These are phyloP conservation scores for Blastobotrys chiropterorum DNA, from an alignment of 805 yeast genomes.

Conservation along the genomic window DNA sequence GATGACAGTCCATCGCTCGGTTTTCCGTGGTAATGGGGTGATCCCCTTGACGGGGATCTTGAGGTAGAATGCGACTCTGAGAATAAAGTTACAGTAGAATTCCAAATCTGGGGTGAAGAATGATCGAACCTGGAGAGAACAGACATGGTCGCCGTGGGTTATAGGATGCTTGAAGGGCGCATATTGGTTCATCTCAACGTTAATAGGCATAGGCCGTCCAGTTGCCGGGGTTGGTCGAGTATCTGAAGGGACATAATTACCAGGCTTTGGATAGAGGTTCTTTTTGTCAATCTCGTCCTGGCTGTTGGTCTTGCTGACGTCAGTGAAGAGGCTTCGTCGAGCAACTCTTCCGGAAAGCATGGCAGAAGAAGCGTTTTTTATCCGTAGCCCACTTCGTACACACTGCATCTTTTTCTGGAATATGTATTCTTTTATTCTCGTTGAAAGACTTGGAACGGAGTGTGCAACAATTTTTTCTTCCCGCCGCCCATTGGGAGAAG, in stretches of 20 bases:
- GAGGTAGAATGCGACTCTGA: slow-evolving; percentile 83
- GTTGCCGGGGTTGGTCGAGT: slow-evolving; percentile 23
- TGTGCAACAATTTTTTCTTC: not conserved
- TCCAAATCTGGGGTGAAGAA: slow-evolving; percentile 68
- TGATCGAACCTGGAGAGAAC: slow-evolving; percentile 60
- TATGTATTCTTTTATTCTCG: too few species aligned
- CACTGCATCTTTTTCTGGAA: not conserved
- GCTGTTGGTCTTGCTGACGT: not conserved
- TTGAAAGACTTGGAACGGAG: too few species aligned
- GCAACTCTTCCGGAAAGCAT: not conserved
- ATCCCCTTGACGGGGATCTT: slow-evolving; percentile 83
- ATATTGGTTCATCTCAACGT: slow-evolving; percentile 72
- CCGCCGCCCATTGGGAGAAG: too few species aligned
- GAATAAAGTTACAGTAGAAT: slow-evolving; percentile 75
- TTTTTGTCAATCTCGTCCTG: slow-evolving; percentile 7
- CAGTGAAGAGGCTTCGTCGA: not conserved
- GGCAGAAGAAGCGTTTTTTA: not conserved
- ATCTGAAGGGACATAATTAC: slow-evolving; percentile 17
- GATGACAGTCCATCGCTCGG: slow-evolving; percentile 89
- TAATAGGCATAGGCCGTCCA: slow-evolving; percentile 68
- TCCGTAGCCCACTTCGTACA: not conserved
- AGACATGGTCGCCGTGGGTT: slow-evolving; percentile 64
- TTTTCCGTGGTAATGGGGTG: slow-evolving; percentile 57
- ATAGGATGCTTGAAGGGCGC: slow-evolving; percentile 68
- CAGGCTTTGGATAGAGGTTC: slow-evolving; percentile 19